These are phyloP conservation scores for Penicillium manginii DNA, from an alignment of 495 filamentous ascomycete genomes.

Conservation along the genomic window DNA sequence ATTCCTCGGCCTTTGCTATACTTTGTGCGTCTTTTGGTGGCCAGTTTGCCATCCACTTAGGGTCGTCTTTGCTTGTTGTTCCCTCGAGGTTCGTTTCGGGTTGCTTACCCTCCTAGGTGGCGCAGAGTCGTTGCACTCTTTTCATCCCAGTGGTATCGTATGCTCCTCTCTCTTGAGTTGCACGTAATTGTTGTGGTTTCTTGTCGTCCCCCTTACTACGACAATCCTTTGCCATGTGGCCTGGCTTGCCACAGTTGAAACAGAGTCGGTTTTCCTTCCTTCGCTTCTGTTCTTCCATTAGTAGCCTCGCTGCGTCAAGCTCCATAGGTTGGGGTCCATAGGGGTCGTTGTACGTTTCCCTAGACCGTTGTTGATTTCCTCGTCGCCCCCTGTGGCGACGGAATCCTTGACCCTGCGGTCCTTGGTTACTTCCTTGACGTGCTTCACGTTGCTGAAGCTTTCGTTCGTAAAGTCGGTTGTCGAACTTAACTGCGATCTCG, in stretches of 20 bases:
- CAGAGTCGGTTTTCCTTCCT: background rate
- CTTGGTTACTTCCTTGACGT: no score
- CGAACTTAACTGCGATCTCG: no score
- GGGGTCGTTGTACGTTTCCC: background rate
- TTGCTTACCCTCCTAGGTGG: background rate
- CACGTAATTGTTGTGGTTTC: background rate
- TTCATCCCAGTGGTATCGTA: background rate
- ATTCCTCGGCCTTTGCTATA: no score
- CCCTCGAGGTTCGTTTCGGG: background rate
- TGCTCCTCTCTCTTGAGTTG: background rate
- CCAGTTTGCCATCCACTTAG: no score
- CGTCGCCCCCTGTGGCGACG: background rate
- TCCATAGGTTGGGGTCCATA: constrained; percentile 2
- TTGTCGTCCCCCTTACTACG: background rate
- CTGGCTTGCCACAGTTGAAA: background rate
- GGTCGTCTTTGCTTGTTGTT: background rate
- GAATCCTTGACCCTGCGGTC: no score
- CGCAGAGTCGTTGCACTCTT: background rate
- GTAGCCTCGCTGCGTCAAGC: background rate
- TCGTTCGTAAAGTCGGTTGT: no score
- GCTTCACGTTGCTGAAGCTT: no score
- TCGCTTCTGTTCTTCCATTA: background rate
- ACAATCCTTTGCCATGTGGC: background rate
- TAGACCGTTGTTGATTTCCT: background rate
- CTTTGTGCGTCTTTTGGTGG: no score